Evolutionary conservation across 176 grass and related monocot genomes (phyloP).

Genomic region (Carex myosuroides): DNA sequence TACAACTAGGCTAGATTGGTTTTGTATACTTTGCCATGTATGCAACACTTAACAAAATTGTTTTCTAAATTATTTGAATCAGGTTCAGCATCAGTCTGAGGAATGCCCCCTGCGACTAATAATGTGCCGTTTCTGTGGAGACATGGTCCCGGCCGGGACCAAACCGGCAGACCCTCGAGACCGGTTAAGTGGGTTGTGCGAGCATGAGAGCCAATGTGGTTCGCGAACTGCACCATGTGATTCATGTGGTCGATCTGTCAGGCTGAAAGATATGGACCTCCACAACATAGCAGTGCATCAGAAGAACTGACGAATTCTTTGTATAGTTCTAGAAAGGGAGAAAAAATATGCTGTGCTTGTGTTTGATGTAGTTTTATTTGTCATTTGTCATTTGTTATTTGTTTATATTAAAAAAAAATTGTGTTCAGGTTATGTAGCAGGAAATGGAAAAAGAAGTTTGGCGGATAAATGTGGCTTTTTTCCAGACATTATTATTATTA

Average conservation of each 20-base stretch:
- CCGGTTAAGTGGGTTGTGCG: conserved; percentile 55
- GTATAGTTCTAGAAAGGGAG: not conserved
- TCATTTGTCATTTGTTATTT: not conserved
- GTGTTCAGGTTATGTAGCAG: not conserved
- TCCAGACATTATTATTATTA: not conserved
- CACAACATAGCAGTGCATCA: conserved; percentile 83
- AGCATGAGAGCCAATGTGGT: conserved; percentile 92
- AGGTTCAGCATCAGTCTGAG: conserved; percentile 78
- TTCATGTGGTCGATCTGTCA: conserved; percentile 78
- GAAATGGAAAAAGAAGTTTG: not conserved
- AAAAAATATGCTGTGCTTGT: not conserved
- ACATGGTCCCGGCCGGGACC: conserved; percentile 72
- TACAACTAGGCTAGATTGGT: not conserved
- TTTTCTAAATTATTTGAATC: not conserved
- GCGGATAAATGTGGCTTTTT: not conserved
- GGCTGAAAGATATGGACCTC: conserved; percentile 98
- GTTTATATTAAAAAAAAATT: not conserved
- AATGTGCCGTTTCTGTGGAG: conserved; percentile 78
- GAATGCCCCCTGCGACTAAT: conserved; percentile 68
- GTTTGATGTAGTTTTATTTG: not conserved
- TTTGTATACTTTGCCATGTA: not conserved
- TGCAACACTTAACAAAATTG: not conserved
- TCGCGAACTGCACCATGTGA: conserved; percentile 90
- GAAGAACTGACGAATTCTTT: conserved; percentile 46
- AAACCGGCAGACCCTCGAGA: conserved; percentile 53